A percentile compares a stretch with the other conserved stretches of the same genome.
Evolutionary conservation across 139 green algal species (phyloP).

Genomic region (Coelastrella sp.): DNA sequence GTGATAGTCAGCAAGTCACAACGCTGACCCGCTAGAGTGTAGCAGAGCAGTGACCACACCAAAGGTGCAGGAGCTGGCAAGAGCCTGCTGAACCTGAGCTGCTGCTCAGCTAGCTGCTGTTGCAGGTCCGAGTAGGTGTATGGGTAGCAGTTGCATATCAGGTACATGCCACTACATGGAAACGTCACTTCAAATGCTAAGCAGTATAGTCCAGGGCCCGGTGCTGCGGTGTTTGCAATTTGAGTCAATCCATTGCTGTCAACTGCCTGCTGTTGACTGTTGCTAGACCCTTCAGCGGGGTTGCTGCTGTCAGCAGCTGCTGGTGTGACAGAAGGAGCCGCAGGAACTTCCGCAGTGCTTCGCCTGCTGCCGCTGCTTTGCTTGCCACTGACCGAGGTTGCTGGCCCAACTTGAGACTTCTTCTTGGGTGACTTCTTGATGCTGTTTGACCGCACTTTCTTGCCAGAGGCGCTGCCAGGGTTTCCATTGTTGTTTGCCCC

Average conservation of each 20-base stretch:
- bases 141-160: constrained; percentile 71
- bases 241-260: background rate
- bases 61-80: constrained; percentile 5
- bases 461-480: background rate
- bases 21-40: constrained; percentile 54
- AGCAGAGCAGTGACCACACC: constrained; percentile 66
- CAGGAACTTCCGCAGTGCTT: background rate
- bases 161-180: constrained; percentile 50
- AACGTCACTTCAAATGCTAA: constrained; percentile 61
- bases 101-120: background rate
- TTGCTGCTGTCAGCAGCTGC: background rate
- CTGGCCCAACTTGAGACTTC: background rate
- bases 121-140: constrained; percentile 78
- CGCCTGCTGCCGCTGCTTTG: background rate
- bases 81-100: constrained; percentile 42
- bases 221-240: no score
- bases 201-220: constrained; percentile 62
- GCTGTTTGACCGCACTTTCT: background rate
- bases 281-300: background rate
- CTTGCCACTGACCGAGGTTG: background rate
- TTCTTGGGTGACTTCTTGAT: background rate
- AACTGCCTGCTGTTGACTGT: background rate
- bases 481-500: background rate
- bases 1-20: constrained; percentile 70
- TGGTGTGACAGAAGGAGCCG: background rate